phyloP scores from a whole-genome alignment of 345 rosid genomes.

The Pistacia integerrima region DNA sequence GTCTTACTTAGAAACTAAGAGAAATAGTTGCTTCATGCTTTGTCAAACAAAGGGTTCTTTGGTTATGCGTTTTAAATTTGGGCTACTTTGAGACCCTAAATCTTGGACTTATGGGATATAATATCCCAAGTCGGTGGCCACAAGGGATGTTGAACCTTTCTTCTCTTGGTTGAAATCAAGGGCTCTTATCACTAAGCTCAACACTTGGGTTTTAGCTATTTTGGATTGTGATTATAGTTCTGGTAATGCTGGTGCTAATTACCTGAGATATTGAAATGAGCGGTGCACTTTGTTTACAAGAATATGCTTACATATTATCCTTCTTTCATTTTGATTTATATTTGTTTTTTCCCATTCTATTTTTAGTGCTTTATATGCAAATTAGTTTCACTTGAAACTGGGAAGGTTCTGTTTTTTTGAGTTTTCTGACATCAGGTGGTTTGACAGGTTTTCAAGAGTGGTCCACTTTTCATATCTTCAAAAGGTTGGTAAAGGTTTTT shows the following conservation, averaged over 20 bases:
- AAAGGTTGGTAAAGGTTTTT: conserved; percentile 62
- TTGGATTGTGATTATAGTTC: neutral
- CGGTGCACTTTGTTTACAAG: neutral
- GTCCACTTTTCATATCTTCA: conserved; percentile 96
- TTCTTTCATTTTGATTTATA: neutral
- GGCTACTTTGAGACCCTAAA: too few species aligned
- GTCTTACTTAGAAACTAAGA: neutral
- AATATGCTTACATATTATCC: neutral
- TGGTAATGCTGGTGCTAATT: neutral
- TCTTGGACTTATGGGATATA: too few species aligned
- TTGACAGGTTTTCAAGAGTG: conserved; percentile 93
- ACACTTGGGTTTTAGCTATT: neutral
- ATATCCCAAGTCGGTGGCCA: too few species aligned
- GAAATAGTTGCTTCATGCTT: neutral
- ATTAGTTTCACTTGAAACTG: conserved; percentile 7
- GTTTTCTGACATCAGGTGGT: conserved; percentile 14
- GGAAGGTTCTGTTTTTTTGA: neutral
- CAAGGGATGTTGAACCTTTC: too few species aligned
- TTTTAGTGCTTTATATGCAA: neutral
- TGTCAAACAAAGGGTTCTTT: neutral
- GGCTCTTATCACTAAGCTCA: too few species aligned
- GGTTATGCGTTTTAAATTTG: neutral
- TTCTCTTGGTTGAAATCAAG: too few species aligned
- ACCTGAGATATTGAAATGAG: neutral
- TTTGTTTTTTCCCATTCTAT: neutral